phyloP scores from a whole-genome alignment of 225 moss, liverwort and hornwort species.

The Rhytidiadelphus loreus region DNA sequence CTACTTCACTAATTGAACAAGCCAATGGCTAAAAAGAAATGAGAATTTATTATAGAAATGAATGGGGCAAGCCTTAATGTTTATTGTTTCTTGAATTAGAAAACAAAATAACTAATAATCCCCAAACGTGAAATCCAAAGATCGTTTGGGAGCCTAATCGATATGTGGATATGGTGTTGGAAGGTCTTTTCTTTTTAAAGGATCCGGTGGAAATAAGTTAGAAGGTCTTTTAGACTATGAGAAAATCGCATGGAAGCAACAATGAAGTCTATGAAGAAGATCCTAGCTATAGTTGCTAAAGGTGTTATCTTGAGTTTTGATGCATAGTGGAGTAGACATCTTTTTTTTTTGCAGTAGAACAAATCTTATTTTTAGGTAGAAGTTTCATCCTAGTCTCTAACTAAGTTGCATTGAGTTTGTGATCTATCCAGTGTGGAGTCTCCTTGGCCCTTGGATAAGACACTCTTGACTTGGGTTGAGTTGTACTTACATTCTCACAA shows the following conservation, averaged over 20 bases:
- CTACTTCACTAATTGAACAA: neutral
- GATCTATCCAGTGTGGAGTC: no score
- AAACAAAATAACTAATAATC: neutral
- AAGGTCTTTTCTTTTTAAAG: neutral
- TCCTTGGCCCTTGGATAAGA: no score
- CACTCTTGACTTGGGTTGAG: no score
- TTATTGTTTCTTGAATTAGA: neutral
- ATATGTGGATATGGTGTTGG: rapidly evolving
- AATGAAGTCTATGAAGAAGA: neutral
- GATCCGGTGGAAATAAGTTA: no score
- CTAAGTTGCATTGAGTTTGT: no score
- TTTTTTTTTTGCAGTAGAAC: no score
- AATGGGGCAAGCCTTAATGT: no score
- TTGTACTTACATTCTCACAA: no score
- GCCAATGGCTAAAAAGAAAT: neutral
- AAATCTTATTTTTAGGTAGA: no score
- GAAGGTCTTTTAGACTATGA: neutral
- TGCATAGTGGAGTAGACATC: neutral
- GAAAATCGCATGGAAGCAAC: neutral
- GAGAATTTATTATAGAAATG: neutral
- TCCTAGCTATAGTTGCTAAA: rapidly evolving
- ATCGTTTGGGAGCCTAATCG: rapidly evolving
- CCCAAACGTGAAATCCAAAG: rapidly evolving
- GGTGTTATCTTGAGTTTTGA: neutral
- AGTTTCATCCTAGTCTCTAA: no score